Conservation (phyloP, 805 yeast genomes). For the Zygoascus bituminiphila region DNA sequence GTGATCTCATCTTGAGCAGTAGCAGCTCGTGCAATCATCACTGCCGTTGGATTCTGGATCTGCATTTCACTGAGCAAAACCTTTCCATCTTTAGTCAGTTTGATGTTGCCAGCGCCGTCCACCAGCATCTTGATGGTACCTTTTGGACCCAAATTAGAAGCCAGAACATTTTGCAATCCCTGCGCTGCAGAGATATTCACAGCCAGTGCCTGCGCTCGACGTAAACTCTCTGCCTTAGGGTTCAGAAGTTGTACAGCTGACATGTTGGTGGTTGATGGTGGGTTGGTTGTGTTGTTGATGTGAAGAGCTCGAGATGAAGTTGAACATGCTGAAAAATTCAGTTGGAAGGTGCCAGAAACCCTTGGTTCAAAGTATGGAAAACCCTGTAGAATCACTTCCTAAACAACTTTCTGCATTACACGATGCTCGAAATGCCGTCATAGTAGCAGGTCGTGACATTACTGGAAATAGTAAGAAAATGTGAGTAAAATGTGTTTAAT, state of each 20-base stretch:
- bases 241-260: conserved; percentile 66
- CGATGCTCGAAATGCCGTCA: conserved; percentile 28
- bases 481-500: too few relatives aligned
- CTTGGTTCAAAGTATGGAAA: not conserved
- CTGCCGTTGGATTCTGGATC: conserved; percentile 85
- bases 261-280: conserved; percentile 10
- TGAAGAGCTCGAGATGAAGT: not conserved
- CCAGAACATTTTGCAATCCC: conserved; percentile 86
- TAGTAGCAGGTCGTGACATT: conserved; percentile 32
- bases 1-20: conserved; percentile 98
- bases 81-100: conserved; percentile 94
- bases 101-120: conserved; percentile 93
- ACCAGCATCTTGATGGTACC: conserved; percentile 95
- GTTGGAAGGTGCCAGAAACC: not conserved
- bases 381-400: conserved; percentile 13
- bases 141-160: conserved; percentile 91
- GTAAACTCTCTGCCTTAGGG: conserved; percentile 95
- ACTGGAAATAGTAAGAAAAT: conserved; percentile 34
- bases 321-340: not conserved
- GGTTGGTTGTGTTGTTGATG: not conserved
- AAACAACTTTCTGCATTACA: not conserved
- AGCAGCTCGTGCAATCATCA: conserved; percentile 90
- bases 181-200: conserved; percentile 96
- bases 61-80: conserved; percentile 94
- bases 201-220: conserved; percentile 90